Conservation (phyloP, 163 green algal species). For the Smithsoniella earleae region DNA sequence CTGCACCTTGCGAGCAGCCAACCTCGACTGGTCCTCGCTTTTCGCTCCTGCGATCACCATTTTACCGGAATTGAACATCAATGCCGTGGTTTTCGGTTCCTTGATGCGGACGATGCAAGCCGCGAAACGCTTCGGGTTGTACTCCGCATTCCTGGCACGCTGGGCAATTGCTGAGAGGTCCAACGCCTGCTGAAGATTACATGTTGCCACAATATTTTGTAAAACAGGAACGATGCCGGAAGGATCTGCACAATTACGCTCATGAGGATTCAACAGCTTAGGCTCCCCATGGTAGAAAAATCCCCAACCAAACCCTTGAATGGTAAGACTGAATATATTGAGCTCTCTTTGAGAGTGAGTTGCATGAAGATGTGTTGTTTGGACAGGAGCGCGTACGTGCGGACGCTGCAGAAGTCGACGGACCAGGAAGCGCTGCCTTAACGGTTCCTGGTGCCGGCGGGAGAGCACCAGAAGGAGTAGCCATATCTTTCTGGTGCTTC, state of each 20-base stretch:
- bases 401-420: no score
- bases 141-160: conserved; percentile 92
- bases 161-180: conserved; percentile 95
- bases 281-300: neutral
- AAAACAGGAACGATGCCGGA: conserved; percentile 59
- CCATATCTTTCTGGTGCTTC: no score
- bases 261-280: neutral
- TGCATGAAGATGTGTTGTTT: neutral
- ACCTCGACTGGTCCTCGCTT: conserved; percentile 73
- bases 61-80: conserved; percentile 93
- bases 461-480: neutral
- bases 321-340: no score
- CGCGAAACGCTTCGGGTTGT: conserved; percentile 98
- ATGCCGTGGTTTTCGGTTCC: conserved; percentile 91
- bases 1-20: conserved; percentile 83
- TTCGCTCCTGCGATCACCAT: conserved; percentile 98
- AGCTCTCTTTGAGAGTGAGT: no score
- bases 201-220: conserved; percentile 94
- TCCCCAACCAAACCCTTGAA: neutral
- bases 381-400: neutral
- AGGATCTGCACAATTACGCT: conserved; percentile 35
- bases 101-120: conserved; percentile 97
- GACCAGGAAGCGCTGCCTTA: neutral
- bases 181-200: conserved; percentile 86
- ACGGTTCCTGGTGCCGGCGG: neutral